These are phyloP conservation scores for Hyparrhenia diplandra DNA, from an alignment of 176 grass and related monocot genomes.

Conservation along the genomic window DNA sequence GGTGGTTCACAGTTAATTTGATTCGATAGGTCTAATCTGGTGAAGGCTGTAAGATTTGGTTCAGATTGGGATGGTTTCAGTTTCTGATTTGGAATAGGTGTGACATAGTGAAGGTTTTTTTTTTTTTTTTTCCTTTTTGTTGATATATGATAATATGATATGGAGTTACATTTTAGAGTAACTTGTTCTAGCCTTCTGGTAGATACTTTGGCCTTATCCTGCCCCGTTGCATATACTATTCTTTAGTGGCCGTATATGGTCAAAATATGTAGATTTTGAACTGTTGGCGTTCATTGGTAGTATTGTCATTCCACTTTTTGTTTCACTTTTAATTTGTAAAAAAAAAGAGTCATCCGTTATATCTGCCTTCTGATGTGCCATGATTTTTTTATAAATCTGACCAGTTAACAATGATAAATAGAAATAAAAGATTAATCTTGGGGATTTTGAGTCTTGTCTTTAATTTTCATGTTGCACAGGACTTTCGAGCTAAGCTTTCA, in stretches of 20 bases:
- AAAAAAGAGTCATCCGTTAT: neutral
- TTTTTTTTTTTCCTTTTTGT: neutral
- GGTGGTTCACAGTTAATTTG: neutral
- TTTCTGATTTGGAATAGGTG: neutral
- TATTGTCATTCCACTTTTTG: neutral
- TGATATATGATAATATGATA: neutral
- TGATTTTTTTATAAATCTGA: neutral
- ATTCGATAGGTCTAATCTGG: neutral
- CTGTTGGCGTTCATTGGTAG: neutral
- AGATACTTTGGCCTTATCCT: neutral
- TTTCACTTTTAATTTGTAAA: neutral
- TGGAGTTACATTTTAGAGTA: neutral
- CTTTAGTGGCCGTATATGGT: neutral
- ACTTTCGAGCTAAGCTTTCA: neutral
- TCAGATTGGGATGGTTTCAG: neutral
- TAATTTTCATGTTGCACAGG: neutral
- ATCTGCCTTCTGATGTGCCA: neutral
- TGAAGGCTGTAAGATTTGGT: neutral
- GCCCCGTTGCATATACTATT: neutral
- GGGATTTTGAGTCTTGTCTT: neutral
- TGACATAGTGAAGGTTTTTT: neutral
- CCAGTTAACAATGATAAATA: neutral
- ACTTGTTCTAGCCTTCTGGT: neutral
- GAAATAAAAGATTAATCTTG: neutral
- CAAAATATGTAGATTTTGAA: neutral